Base-by-base conservation (phyloP, 1,284 basidiomycete species). In the Golubevia pallescens region DNA sequence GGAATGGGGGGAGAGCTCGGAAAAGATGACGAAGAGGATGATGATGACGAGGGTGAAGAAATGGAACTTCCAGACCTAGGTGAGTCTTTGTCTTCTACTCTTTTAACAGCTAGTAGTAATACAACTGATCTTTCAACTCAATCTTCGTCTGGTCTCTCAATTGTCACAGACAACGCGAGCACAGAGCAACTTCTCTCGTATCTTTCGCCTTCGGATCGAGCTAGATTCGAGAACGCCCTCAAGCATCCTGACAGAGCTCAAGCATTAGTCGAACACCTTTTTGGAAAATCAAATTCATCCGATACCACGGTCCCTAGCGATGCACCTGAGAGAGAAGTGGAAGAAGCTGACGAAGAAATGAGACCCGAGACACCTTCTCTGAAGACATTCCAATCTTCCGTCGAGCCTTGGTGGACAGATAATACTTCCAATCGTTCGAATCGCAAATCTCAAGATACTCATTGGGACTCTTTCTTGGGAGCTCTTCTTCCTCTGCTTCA, bases 151-250 rank as follows among this genome's bases (percentile, higher is more conserved):
- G 5, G 6, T 13, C 6, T 13, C 54, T 38, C 34, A 5, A 4
- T 5, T 38, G 5, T 4, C 23, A 14, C 42, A 21, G 67, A 62
- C 16, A 42, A 24, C 1, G 60, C 69, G 19, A 63, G 70, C 3
- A 34, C 67, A 10, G 70, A 77, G 1, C 52, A 73, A 7, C 65
- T 80, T 2, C 63, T 80, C 0, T 58, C 61, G 14, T 64, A 72
- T 66, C 75, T 80, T 3, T 72, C 74, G 2, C 55, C 67, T 0
- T 38, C 58, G 14, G 68, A 80, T 54, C 66, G 66, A 34, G 51
- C 55, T 1, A 71, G 24, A 32, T 80, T 80, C 32, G 20, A 73
- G 23, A 42, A 59, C 0, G 65, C 75, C 1, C 19, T 71, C 23
- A 58, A 60, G 8, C 53, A 65, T 1, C 77, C 74, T 0, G 16